These are phyloP conservation scores for Whalleya microplaca DNA, from an alignment of 2,329 filamentous ascomycete genomes.

Conservation along the genomic window DNA sequence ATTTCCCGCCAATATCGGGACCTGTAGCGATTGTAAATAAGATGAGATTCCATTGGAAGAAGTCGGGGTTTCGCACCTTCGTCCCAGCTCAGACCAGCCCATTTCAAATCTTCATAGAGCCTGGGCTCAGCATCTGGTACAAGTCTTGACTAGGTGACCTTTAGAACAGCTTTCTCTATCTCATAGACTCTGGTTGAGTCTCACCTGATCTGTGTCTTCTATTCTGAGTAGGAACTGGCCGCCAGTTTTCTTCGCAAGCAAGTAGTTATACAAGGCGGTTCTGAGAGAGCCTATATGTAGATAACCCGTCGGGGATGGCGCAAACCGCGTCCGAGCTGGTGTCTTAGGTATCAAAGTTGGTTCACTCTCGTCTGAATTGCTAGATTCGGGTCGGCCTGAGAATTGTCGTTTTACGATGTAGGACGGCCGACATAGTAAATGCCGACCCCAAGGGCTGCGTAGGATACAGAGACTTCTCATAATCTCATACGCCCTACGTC, in stretches of 20 bases:
- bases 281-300: conserved; percentile 89
- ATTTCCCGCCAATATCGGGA: conserved; percentile 77
- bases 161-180: conserved; percentile 9
- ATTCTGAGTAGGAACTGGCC: conserved; percentile 90
- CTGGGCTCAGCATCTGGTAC: conserved; percentile 78
- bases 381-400: conserved; percentile 26
- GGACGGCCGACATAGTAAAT: conserved; percentile 15
- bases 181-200: conserved; percentile 22
- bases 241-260: conserved; percentile 84
- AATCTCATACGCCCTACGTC: conserved; percentile 9
- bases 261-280: conserved; percentile 93
- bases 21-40: conserved; percentile 50
- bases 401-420: conserved; percentile 33
- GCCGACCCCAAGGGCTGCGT: conserved; percentile 26
- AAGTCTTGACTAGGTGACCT: conserved; percentile 68
- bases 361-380: conserved; percentile 18
- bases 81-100: conserved; percentile 91
- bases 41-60: conserved; percentile 1
- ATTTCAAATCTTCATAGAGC: conserved; percentile 78
- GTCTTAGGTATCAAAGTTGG: conserved; percentile 49
- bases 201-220: conserved; percentile 92
- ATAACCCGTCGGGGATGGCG: conserved; percentile 92
- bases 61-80: conserved; percentile 64
- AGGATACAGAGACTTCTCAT: conserved; percentile 32
- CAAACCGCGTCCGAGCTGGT: conserved; percentile 82